phyloP scores from a whole-genome alignment of 2,329 filamentous ascomycete species.

The Truncatella angustata region DNA sequence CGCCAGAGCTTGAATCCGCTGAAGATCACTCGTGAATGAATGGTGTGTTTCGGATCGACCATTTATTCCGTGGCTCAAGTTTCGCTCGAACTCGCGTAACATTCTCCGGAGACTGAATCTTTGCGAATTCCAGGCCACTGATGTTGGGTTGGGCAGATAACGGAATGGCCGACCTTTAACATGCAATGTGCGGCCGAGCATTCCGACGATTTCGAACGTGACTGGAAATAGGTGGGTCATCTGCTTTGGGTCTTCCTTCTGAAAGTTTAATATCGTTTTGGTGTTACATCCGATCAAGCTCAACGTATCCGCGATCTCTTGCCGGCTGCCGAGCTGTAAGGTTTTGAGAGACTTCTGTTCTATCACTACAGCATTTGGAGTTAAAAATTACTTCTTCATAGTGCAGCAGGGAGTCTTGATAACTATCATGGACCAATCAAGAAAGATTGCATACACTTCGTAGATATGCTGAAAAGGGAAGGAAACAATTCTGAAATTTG shows the following conservation, averaged over 20 bases:
- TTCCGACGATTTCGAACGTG: slow-evolving; percentile 57
- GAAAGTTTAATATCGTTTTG: slow-evolving; percentile 46
- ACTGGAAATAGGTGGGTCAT: slow-evolving; percentile 51
- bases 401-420: too few species aligned
- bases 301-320: slow-evolving; percentile 52
- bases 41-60: slow-evolving; percentile 3
- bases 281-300: slow-evolving; percentile 53
- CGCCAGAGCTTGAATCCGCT: neutral
- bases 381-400: too few species aligned
- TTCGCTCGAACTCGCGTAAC: slow-evolving; percentile 25
- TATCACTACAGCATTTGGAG: too few species aligned
- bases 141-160: slow-evolving; percentile 56
- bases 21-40: slow-evolving; percentile 22
- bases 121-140: slow-evolving; percentile 51
- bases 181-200: slow-evolving; percentile 51
- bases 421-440: too few species aligned
- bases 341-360: slow-evolving; percentile 27
- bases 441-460: too few species aligned
- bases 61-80: slow-evolving; percentile 9
- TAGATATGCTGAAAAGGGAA: too few species aligned
- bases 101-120: slow-evolving; percentile 43
- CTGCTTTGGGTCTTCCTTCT: slow-evolving; percentile 35
- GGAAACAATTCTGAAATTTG: too few species aligned
- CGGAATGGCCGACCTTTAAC: slow-evolving; percentile 49
- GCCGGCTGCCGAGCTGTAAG: slow-evolving; percentile 46